Evolutionary conservation across 2,329 filamentous ascomycete species (phyloP).

Genomic region (Escovopsis sp.): DNA sequence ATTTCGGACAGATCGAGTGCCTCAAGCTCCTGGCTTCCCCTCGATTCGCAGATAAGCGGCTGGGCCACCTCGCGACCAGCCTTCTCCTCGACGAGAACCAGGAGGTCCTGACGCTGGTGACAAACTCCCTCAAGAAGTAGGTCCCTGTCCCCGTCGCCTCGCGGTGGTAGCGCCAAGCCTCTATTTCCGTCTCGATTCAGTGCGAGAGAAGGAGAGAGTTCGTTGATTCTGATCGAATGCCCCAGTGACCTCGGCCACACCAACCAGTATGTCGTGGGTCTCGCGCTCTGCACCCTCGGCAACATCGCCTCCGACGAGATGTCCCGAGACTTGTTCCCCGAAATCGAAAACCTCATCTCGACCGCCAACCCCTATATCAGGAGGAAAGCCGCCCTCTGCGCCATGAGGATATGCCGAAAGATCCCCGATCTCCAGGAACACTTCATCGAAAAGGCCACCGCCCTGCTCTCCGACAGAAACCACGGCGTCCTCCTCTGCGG

Average conservation of each 20-base stretch:
- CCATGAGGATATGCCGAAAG: slow-evolving; percentile 97
- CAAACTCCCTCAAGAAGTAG: slow-evolving; percentile 95
- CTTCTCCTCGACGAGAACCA: slow-evolving; percentile 94
- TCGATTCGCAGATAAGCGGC: slow-evolving; percentile 90
- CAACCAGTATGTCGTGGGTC: slow-evolving; percentile 95
- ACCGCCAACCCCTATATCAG: slow-evolving; percentile 97
- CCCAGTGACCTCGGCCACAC: slow-evolving; percentile 87
- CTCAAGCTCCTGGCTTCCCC: slow-evolving; percentile 93
- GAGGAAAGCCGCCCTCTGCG: slow-evolving; percentile 92
- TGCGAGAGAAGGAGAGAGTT: background rate
- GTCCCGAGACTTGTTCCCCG: slow-evolving; percentile 91
- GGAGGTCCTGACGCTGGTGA: slow-evolving; percentile 91
- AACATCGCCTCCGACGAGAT: slow-evolving; percentile 98
- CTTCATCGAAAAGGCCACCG: slow-evolving; percentile 85
- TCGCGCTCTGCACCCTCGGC: slow-evolving; percentile 87
- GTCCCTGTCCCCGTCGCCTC: background rate
- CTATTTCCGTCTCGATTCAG: no score
- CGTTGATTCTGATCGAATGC: slow-evolving; percentile 5
- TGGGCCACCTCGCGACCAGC: slow-evolving; percentile 94
- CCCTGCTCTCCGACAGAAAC: slow-evolving; percentile 80
- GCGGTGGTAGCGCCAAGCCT: no score
- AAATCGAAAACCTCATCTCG: slow-evolving; percentile 82
- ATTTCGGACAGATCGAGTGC: slow-evolving; percentile 99
- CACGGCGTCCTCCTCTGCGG: slow-evolving; percentile 91
- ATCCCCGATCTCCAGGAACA: slow-evolving; percentile 95